Conservation (phyloP, 2,329 filamentous ascomycete genomes). For the Colletotrichum sp. region DNA sequence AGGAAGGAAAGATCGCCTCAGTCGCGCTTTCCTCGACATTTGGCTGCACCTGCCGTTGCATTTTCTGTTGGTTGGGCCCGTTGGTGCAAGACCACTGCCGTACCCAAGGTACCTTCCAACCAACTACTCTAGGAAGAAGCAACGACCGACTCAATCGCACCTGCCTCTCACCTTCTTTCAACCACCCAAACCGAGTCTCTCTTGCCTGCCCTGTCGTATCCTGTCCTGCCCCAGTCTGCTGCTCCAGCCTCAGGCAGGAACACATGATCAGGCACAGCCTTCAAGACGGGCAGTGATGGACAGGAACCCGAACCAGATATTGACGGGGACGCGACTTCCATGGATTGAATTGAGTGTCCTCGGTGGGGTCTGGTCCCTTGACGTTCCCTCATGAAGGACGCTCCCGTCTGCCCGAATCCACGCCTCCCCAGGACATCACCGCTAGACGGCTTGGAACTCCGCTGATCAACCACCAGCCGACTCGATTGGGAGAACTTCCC, state of each 20-base stretch:
- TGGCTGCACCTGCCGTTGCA: not conserved
- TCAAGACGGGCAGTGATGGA: not conserved
- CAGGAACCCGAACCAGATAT: not conserved
- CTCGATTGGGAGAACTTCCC: conserved; percentile 2
- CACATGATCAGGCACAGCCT: not conserved
- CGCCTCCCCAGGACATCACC: not conserved
- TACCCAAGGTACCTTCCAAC: not conserved
- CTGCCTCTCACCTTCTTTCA: not conserved
- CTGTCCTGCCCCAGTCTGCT: not conserved
- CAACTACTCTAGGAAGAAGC: not conserved
- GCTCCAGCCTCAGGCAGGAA: not conserved
- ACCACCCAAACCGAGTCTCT: not conserved
- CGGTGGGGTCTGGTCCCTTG: not conserved
- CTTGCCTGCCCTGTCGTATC: not conserved
- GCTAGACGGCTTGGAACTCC: not conserved
- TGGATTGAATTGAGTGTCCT: not conserved
- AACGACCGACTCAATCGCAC: not conserved
- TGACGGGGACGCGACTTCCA: not conserved
- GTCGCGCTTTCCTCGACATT: not conserved
- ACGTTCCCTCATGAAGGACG: not conserved
- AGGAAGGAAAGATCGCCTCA: not conserved
- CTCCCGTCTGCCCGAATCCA: not conserved
- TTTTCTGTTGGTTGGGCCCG: not conserved
- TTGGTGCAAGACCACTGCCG: not conserved
- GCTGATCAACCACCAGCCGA: conserved; percentile 11